phyloP scores from a whole-genome alignment of 2,329 filamentous ascomycete species.

The Arthrobotrys conoides region DNA sequence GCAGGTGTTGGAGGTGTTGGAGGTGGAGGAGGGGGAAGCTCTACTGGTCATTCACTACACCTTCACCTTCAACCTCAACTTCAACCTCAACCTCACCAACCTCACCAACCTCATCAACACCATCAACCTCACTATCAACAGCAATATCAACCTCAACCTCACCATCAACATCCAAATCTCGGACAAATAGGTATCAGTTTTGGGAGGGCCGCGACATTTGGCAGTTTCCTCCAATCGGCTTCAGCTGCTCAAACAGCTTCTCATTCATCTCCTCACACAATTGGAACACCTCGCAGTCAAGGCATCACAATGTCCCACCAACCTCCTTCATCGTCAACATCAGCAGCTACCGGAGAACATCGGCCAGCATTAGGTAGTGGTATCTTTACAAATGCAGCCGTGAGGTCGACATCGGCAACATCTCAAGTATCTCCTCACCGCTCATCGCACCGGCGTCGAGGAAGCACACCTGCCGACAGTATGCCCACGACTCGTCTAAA shows the following conservation, averaged over 20 bases:
- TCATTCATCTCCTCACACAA: neutral
- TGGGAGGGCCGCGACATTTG: slow-evolving; percentile 39
- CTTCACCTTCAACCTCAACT: neutral
- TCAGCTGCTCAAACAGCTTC: neutral
- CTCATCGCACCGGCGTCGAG: slow-evolving; percentile 31
- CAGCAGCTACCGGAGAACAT: slow-evolving; percentile 18
- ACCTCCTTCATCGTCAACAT: slow-evolving; percentile 3
- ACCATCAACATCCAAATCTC: slow-evolving; percentile 35
- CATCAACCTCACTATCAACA: neutral
- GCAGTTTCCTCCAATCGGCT: slow-evolving; percentile 43
- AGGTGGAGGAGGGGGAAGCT: slow-evolving; percentile 2
- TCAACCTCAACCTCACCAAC: neutral
- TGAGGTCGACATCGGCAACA: slow-evolving; percentile 12
- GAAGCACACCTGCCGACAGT: slow-evolving; percentile 46
- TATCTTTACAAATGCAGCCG: slow-evolving; percentile 23
- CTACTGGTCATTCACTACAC: neutral
- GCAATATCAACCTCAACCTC: neutral
- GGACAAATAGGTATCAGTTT: slow-evolving; percentile 45
- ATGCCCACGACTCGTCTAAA: slow-evolving; percentile 18
- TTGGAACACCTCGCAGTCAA: slow-evolving; percentile 3
- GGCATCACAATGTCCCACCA: slow-evolving; percentile 18
- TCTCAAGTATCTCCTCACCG: slow-evolving; percentile 36
- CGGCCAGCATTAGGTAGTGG: slow-evolving; percentile 24
- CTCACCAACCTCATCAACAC: neutral
- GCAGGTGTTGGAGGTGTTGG: neutral